Percentiles rank a stretch among this genome's conserved stretches.
Evolutionary conservation across 1,284 basidiomycete species (phyloP).

Genomic region (Malassezia globosa): DNA sequence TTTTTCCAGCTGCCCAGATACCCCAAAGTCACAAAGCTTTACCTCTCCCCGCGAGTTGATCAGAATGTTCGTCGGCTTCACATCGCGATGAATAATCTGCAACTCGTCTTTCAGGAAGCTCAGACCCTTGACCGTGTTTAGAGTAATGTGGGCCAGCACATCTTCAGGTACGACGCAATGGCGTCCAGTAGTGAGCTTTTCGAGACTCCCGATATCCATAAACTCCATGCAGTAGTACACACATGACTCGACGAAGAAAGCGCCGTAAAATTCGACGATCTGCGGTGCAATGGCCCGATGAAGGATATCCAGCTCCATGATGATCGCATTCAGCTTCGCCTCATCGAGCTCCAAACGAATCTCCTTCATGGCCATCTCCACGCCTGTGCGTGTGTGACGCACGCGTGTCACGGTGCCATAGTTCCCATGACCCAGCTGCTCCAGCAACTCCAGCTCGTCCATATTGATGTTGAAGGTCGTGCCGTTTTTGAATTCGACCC

Average conservation of each 20-base stretch:
- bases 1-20: slow-evolving; percentile 92
- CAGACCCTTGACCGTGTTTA: slow-evolving; percentile 74
- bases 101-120: slow-evolving; percentile 91
- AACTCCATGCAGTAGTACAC: slow-evolving; percentile 99
- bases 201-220: slow-evolving; percentile 91
- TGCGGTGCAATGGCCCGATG: slow-evolving; percentile 80
- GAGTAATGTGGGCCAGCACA: slow-evolving; percentile 72
- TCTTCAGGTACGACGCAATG: slow-evolving; percentile 60
- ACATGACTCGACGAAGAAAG: slow-evolving; percentile 95
- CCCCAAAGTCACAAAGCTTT: slow-evolving; percentile 95
- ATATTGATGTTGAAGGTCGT: slow-evolving; percentile 90
- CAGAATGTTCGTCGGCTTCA: slow-evolving; percentile 94
- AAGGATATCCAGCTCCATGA: slow-evolving; percentile 95
- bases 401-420: slow-evolving; percentile 96
- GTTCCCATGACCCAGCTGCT: slow-evolving; percentile 84
- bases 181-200: slow-evolving; percentile 56
- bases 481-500: slow-evolving; percentile 89
- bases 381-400: slow-evolving; percentile 81
- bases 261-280: slow-evolving; percentile 97
- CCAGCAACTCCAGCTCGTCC: slow-evolving; percentile 75
- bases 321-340: slow-evolving; percentile 83
- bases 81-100: slow-evolving; percentile 93
- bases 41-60: slow-evolving; percentile 77
- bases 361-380: slow-evolving; percentile 99
- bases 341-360: slow-evolving; percentile 94